Conservation (phyloP, 2,329 filamentous ascomycete genomes). For the Ceratocystis ficicola region DNA sequence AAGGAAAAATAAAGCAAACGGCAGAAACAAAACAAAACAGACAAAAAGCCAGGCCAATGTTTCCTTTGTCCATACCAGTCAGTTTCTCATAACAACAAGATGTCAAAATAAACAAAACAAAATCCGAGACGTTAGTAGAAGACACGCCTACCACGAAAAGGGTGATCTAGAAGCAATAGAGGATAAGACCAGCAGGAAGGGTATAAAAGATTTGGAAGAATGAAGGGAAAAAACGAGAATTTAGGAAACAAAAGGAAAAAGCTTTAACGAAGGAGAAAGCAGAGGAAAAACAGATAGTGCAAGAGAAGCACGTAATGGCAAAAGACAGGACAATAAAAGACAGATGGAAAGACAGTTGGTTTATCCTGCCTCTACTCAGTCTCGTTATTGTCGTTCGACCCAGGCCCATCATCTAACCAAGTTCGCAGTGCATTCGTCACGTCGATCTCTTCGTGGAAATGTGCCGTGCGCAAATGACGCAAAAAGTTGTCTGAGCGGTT, state of each 20-base stretch:
- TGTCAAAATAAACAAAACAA: slow-evolving; percentile 6
- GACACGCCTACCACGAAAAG: neutral
- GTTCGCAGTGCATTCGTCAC: slow-evolving; percentile 16
- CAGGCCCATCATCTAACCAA: slow-evolving; percentile 14
- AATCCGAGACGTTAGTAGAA: slow-evolving; percentile 5
- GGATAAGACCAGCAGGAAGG: neutral
- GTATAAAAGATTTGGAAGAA: slow-evolving; percentile 12
- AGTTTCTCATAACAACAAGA: slow-evolving; percentile 13
- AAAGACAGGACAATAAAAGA: neutral
- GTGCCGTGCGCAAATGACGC: slow-evolving; percentile 25
- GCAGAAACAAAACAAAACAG: neutral
- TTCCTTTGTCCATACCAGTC: slow-evolving; percentile 12
- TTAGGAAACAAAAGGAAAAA: slow-evolving; percentile 1
- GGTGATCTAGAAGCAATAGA: neutral
- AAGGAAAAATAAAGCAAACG: slow-evolving; percentile 10
- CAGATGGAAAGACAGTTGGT: neutral
- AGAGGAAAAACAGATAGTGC: neutral
- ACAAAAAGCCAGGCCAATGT: slow-evolving; percentile 10
- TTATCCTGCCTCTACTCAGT: neutral
- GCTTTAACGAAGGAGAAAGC: neutral
- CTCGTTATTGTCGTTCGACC: neutral
- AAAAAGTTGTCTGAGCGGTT: slow-evolving; percentile 27
- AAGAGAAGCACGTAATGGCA: neutral
- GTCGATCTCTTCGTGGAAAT: slow-evolving; percentile 22
- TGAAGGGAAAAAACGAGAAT: slow-evolving; percentile 7